phyloP scores from a whole-genome alignment of 1,284 basidiomycete species.

The Melampsora occidentalis region DNA sequence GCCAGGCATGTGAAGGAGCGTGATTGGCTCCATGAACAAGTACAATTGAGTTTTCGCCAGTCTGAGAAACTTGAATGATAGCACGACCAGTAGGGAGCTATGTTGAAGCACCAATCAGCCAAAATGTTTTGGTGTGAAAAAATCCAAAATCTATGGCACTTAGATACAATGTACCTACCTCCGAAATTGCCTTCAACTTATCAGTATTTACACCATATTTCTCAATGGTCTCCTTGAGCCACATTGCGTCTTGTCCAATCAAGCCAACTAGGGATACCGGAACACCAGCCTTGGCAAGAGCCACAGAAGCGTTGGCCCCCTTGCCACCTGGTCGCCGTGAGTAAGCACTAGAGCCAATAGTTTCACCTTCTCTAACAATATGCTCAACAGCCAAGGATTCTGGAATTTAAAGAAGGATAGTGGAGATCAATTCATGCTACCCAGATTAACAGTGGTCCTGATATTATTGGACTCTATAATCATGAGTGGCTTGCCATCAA shows the following conservation, averaged over 20 bases:
- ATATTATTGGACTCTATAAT: no score
- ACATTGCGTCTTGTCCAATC: conserved; percentile 17
- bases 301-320: conserved; percentile 31
- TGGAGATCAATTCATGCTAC: background rate
- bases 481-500: conserved; percentile 19
- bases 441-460: no score
- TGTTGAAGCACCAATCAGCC: background rate
- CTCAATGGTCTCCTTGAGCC: conserved; percentile 10
- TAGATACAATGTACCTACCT: background rate
- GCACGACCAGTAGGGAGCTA: conserved; percentile 32
- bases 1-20: background rate
- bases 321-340: conserved; percentile 23
- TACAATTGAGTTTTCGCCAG: conserved; percentile 32
- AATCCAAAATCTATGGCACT: no score
- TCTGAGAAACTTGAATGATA: conserved; percentile 34
- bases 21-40: conserved; percentile 29
- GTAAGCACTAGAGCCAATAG: conserved; percentile 11
- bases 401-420: background rate
- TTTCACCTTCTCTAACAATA: conserved; percentile 24
- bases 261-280: conserved; percentile 13
- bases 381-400: conserved; percentile 29
- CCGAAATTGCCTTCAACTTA: conserved; percentile 4
- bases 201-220: conserved; percentile 13
- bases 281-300: conserved; percentile 12
- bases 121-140: background rate